Base-by-base conservation (phyloP, 1,284 basidiomycete genomes). In the Fomitopsis palustris region DNA sequence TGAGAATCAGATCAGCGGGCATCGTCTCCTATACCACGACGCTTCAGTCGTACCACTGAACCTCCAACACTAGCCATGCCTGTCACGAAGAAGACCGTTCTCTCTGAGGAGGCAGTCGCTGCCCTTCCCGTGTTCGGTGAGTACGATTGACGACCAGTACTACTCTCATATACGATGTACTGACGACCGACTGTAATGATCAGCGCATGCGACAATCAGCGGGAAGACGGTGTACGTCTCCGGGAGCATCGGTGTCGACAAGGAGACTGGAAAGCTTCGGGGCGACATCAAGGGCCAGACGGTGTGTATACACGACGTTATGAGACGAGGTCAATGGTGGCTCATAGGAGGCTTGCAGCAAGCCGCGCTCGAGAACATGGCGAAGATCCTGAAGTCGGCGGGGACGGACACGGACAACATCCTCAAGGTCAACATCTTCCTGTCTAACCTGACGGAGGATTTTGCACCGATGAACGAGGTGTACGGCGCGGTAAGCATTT, bases 371-470 rank as follows among this genome's bases (percentile, higher is more conserved):
- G 77, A 83, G 60, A 89, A 89, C 69, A 75, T 89, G 57, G 70
- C 74, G 41, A 77, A 75, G 51, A 77, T 88, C 19, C 76, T 89
- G n/a, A 76, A 81, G 60, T 85, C 82, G 10, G 79, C 85, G 4
- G 86, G 86, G 29, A 84, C 84, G 0, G 76, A 75, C 16, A 73
- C 87, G 10, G 77, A 82, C 53, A 76, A 85, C 59, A 77, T 86
- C 41, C 75, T 89, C 66, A 89, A 89, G 72, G 80, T 77, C 43
- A 88, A 81, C 64, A 72, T 87, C 52, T 90, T 83, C 71, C 71
- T 90, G 58, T 73, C 76, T 1, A 73, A 86, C 65, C 74, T 87
- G 70, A 54, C 66, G 41, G 71, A 75, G 42, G 82, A 87, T 65
- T 84, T 85, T 64, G 64, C 57, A 4, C 69, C 69, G 0, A 84